Conservation (phyloP, 441 rosid species). For the Erodium trifolium region DNA sequence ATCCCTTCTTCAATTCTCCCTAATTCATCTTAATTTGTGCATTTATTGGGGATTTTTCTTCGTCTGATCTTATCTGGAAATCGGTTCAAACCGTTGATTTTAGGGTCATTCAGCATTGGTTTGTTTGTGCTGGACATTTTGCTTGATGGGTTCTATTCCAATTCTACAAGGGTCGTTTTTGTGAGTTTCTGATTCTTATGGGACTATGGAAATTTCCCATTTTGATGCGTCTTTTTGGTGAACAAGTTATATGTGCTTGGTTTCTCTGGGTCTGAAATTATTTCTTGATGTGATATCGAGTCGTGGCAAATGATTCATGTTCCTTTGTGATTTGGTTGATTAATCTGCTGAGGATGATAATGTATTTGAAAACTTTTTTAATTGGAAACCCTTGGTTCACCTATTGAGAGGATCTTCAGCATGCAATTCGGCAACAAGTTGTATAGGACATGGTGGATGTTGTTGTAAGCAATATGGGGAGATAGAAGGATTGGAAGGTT, state of each 20-base stretch:
- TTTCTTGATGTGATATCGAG: background rate
- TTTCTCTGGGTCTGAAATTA: background rate
- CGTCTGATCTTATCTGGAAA: background rate
- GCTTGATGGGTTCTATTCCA: background rate
- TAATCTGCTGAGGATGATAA: background rate
- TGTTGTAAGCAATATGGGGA: background rate
- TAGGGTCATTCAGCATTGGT: background rate
- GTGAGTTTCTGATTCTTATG: background rate
- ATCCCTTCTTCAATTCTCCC: too few relatives aligned
- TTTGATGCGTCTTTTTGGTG: background rate
- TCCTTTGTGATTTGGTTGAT: background rate
- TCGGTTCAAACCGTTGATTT: background rate
- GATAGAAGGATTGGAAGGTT: conserved; percentile 2
- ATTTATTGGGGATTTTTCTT: too few relatives aligned
- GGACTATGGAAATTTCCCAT: background rate
- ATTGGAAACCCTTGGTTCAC: background rate
- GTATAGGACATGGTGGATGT: background rate
- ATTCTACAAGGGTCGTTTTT: background rate
- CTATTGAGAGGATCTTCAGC: background rate
- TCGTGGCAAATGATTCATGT: background rate
- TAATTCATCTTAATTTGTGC: too few relatives aligned
- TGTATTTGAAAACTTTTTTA: background rate
- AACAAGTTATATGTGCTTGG: background rate
- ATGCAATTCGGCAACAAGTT: background rate
- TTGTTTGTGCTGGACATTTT: background rate